phyloP scores from a whole-genome alignment of 202 grass and related monocot genomes.

The Setaria viridis region DNA sequence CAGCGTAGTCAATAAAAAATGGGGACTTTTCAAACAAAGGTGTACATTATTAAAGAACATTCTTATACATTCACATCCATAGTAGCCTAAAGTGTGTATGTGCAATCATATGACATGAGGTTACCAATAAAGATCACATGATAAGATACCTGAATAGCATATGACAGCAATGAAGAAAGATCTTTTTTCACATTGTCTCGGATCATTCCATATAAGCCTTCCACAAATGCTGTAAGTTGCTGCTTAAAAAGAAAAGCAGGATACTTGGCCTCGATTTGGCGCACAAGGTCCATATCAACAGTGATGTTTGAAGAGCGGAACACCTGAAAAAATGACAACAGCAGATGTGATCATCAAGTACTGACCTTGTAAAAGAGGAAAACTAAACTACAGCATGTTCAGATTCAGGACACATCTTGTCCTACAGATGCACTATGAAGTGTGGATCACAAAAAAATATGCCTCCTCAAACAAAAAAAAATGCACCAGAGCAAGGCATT shows the following conservation, averaged over 20 bases:
- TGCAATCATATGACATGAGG: constrained; percentile 20
- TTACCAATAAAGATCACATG: constrained; percentile 30
- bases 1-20: constrained; percentile 28
- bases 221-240: constrained; percentile 87
- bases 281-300: constrained; percentile 71
- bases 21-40: constrained; percentile 21
- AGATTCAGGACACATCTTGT: constrained; percentile 12
- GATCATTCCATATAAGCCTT: constrained; percentile 83
- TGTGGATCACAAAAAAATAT: constrained; percentile 14
- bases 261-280: constrained; percentile 86
- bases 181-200: constrained; percentile 88
- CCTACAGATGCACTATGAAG: background rate
- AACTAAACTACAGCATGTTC: constrained; percentile 32
- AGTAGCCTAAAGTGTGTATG: constrained; percentile 5
- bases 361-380: background rate
- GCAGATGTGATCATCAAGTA: constrained; percentile 22
- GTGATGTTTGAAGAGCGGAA: constrained; percentile 71
- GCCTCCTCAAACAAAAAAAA: background rate
- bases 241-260: constrained; percentile 99
- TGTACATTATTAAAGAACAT: constrained; percentile 7
- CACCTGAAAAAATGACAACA: constrained; percentile 59
- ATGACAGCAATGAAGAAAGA: constrained; percentile 70
- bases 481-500: background rate
- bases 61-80: constrained; percentile 4
- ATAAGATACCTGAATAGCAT: constrained; percentile 79